phyloP scores from a whole-genome alignment of 148 eudicot genomes.

The Arctostaphylos glauca region DNA sequence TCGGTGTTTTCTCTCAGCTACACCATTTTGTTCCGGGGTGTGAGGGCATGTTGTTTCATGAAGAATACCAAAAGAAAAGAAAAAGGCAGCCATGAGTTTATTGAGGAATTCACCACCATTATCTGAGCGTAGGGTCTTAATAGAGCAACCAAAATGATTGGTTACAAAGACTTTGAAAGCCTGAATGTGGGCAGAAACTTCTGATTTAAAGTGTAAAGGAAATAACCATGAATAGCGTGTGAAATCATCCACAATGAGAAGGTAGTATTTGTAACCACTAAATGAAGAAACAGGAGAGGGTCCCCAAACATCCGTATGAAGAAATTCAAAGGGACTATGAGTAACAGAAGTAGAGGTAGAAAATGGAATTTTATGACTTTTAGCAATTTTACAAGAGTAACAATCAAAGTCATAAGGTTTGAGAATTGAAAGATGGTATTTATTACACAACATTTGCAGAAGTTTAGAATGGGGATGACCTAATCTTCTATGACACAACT shows the following conservation, averaged over 20 bases:
- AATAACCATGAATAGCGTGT: neutral
- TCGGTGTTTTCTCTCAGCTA: neutral
- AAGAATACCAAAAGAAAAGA: neutral
- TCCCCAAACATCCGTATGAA: neutral
- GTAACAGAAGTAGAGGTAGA: neutral
- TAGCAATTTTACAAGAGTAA: neutral
- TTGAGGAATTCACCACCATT: neutral
- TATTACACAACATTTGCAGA: neutral
- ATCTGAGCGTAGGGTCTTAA: neutral
- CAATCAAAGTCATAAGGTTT: neutral
- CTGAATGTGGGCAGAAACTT: neutral
- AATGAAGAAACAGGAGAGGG: neutral
- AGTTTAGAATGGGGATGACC: neutral
- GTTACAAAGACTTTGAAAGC: neutral
- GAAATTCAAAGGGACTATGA: neutral
- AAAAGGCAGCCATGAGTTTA: neutral
- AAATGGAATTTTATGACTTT: neutral
- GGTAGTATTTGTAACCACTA: neutral
- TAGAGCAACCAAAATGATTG: neutral
- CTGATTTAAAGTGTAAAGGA: neutral
- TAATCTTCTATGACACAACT: neutral
- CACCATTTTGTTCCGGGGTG: neutral
- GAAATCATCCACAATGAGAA: neutral
- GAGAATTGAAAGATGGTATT: neutral
- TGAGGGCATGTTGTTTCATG: neutral